phyloP scores from a whole-genome alignment of 140 eudicot genomes.

The Flaveria floridana region DNA sequence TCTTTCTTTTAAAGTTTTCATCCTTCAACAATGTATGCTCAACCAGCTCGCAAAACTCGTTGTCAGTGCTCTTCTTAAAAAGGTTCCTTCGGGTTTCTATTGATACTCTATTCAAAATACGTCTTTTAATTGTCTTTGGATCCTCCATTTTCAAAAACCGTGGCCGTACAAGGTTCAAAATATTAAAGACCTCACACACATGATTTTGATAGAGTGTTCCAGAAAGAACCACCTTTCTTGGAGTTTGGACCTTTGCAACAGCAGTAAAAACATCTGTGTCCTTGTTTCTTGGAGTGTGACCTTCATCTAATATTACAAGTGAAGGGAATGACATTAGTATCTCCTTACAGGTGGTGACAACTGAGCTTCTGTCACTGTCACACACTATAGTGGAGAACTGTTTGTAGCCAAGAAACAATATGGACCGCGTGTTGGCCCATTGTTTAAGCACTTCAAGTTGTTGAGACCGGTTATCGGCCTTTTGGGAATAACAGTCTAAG shows the following conservation, averaged over 20 bases:
- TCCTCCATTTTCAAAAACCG: slow-evolving; percentile 63
- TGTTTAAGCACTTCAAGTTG: slow-evolving; percentile 72
- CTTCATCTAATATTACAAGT: slow-evolving; percentile 82
- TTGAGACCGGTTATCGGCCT: slow-evolving; percentile 74
- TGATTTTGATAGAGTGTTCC: slow-evolving; percentile 95
- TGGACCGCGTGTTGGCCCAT: slow-evolving; percentile 64
- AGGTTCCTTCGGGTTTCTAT: slow-evolving; percentile 44
- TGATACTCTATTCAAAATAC: slow-evolving; percentile 68
- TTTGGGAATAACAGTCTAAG: slow-evolving; percentile 65
- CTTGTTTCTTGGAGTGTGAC: slow-evolving; percentile 88
- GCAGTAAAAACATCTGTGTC: slow-evolving; percentile 78
- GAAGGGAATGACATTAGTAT: slow-evolving; percentile 57
- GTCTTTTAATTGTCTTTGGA: slow-evolving; percentile 52
- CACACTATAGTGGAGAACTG: slow-evolving; percentile 82
- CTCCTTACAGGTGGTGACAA: slow-evolving; percentile 61
- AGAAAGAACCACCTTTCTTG: slow-evolving; percentile 83
- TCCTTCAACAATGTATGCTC: slow-evolving; percentile 72
- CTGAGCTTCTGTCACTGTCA: slow-evolving; percentile 45
- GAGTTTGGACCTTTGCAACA: slow-evolving; percentile 71
- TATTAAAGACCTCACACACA: slow-evolving; percentile 79
- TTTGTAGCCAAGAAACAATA: slow-evolving; percentile 78
- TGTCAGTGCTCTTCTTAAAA: slow-evolving; percentile 43
- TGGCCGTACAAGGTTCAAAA: slow-evolving; percentile 85
- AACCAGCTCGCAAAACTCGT: slow-evolving; percentile 64
- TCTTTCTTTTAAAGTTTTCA: slow-evolving; percentile 55